These are phyloP conservation scores for Climacium dendroides DNA, from an alignment of 225 moss, liverwort and hornwort species.

Conservation along the genomic window DNA sequence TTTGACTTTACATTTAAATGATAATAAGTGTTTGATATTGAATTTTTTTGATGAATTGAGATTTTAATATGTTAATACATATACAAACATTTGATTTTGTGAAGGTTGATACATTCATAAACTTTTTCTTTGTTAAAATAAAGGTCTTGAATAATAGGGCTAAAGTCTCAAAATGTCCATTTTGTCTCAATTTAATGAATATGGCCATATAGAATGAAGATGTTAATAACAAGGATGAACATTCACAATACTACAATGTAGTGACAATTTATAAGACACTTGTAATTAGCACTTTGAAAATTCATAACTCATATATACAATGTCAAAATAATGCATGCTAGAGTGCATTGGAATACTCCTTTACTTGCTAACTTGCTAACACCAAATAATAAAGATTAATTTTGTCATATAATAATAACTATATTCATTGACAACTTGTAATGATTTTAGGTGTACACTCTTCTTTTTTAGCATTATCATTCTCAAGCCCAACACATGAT, in stretches of 20 bases:
- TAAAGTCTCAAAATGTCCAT: no score
- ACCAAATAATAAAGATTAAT: rapidly evolving
- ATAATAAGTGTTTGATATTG: no score
- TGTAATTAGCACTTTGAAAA: not conserved
- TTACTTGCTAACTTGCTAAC: not conserved
- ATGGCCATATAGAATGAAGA: not conserved
- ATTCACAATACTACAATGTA: not conserved
- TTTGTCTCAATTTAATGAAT: no score
- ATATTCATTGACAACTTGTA: not conserved
- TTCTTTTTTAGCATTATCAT: not conserved
- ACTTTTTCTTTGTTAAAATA: no score
- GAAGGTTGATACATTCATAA: no score
- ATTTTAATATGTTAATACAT: no score
- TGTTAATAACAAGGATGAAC: not conserved
- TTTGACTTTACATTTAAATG: no score
- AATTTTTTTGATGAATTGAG: no score
- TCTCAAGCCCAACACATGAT: not conserved
- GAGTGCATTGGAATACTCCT: not conserved
- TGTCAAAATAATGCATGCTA: not conserved
- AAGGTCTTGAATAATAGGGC: no score
- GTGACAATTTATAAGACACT: rapidly evolving
- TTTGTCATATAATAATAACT: not conserved
- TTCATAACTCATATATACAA: rapidly evolving
- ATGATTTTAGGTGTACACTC: not conserved
- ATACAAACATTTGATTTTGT: no score